Conservation (phyloP, 129 eudicot genomes). For the Silybum marianum region DNA sequence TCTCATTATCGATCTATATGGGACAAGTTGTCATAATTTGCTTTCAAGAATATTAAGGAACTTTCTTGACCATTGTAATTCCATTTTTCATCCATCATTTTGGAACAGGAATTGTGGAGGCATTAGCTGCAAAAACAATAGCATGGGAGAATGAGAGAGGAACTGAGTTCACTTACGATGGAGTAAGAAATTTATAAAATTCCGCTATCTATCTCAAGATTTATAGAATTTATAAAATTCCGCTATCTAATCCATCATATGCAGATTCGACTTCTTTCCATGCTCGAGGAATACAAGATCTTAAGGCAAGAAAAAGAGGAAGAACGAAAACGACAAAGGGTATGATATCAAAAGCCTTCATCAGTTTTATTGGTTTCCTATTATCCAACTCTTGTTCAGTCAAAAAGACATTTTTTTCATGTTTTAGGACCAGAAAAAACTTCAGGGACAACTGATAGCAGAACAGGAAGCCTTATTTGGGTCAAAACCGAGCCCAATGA, state of each 20-base stretch:
- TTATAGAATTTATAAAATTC: conserved; percentile 12
- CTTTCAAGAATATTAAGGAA: neutral
- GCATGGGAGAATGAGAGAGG: conserved; percentile 90
- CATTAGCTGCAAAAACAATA: conserved; percentile 61
- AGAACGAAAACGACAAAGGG: conserved; percentile 87
- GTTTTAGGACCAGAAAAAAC: conserved; percentile 88
- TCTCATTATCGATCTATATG: no score
- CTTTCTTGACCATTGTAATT: neutral
- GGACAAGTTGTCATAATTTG: no score
- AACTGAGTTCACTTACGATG: conserved; percentile 76
- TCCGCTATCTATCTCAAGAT: neutral
- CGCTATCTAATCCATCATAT: conserved; percentile 5
- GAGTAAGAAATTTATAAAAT: conserved; percentile 53
- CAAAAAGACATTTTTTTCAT: neutral
- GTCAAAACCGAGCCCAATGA: conserved; percentile 96
- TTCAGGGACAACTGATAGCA: conserved; percentile 83
- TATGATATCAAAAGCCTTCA: conserved; percentile 24
- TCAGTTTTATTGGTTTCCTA: neutral
- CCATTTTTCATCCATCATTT: conserved; percentile 15
- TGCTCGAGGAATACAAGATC: conserved; percentile 80
- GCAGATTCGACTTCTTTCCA: conserved; percentile 82
- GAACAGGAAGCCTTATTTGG: conserved; percentile 94
- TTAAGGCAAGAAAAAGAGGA: conserved; percentile 78
- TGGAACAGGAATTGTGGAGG: conserved; percentile 81
- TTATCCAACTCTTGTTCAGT: neutral